Evolutionary conservation across 225 moss, liverwort and hornwort species (phyloP).

Genomic region (Rhytidiadelphus loreus): DNA sequence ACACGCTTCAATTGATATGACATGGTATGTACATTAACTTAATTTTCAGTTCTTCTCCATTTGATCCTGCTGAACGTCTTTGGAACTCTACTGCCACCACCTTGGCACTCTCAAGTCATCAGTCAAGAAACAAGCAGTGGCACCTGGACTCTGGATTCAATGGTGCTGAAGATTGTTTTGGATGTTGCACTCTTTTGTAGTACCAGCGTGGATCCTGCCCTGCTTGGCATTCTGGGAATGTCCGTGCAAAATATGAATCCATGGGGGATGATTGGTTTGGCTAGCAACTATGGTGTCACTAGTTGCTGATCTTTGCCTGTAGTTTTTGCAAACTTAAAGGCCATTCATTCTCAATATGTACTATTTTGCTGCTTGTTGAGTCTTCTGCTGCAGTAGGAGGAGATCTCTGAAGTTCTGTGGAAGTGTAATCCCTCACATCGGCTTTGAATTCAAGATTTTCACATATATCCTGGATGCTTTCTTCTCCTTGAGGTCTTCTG

Average conservation of each 20-base stretch:
- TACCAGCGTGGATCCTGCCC: not conserved
- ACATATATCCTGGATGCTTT: too few relatives aligned
- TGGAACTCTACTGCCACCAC: too few relatives aligned
- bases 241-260: not conserved
- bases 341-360: not conserved
- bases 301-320: not conserved
- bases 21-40: too few relatives aligned
- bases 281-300: too few relatives aligned
- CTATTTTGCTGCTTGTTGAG: not conserved
- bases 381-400: not conserved
- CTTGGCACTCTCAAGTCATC: too few relatives aligned
- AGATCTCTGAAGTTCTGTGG: not conserved
- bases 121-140: not conserved
- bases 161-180: accelerated
- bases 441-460: too few relatives aligned
- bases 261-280: not conserved
- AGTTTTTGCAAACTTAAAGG: accelerated
- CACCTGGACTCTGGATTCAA: not conserved
- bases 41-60: too few relatives aligned
- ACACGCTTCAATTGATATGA: too few relatives aligned
- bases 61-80: too few relatives aligned
- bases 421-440: too few relatives aligned
- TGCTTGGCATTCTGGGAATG: not conserved
- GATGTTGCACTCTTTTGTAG: not conserved
- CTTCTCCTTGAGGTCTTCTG: not conserved